phyloP scores from a whole-genome alignment of 2,329 filamentous ascomycete genomes.

The Beauveria rudraprayagi region DNA sequence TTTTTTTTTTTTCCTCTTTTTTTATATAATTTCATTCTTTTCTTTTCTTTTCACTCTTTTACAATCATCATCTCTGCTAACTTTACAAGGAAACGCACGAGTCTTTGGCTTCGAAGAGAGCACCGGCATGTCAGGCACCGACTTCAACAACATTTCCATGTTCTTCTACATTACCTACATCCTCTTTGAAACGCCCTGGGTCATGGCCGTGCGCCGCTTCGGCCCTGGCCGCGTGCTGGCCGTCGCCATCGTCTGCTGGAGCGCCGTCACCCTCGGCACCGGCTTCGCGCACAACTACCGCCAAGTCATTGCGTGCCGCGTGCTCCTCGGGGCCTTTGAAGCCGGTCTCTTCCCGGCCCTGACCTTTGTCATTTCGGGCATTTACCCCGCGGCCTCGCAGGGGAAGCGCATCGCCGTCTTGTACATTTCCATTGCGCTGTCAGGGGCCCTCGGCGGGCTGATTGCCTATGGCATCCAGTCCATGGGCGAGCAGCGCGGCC shows the following conservation, averaged over 20 bases:
- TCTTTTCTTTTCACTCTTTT: neutral
- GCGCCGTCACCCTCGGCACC: constrained; percentile 23
- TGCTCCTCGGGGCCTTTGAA: constrained; percentile 27
- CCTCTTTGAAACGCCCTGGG: constrained; percentile 23
- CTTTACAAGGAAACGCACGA: constrained; percentile 24
- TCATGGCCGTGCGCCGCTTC: constrained; percentile 25
- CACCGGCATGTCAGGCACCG: constrained; percentile 20
- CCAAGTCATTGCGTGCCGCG: constrained; percentile 20
- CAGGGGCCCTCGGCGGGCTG: constrained; percentile 24
- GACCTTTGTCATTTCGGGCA: constrained; percentile 25
- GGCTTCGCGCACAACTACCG: constrained; percentile 23
- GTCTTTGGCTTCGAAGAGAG: constrained; percentile 26
- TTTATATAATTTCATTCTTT: neutral
- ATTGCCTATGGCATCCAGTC: constrained; percentile 26
- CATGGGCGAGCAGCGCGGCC: constrained; percentile 35
- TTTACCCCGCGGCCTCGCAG: constrained; percentile 25
- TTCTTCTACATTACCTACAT: constrained; percentile 26
- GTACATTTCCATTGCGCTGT: constrained; percentile 24
- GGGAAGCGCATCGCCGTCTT: constrained; percentile 25
- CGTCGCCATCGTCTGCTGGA: constrained; percentile 26
- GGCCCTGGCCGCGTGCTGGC: constrained; percentile 20
- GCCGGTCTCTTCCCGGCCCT: constrained; percentile 27
- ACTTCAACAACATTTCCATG: constrained; percentile 25
- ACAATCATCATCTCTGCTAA: neutral
- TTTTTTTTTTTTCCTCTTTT: neutral